These are phyloP conservation scores for Medicago arabica DNA, from an alignment of 306 rosid genomes.

Conservation along the genomic window DNA sequence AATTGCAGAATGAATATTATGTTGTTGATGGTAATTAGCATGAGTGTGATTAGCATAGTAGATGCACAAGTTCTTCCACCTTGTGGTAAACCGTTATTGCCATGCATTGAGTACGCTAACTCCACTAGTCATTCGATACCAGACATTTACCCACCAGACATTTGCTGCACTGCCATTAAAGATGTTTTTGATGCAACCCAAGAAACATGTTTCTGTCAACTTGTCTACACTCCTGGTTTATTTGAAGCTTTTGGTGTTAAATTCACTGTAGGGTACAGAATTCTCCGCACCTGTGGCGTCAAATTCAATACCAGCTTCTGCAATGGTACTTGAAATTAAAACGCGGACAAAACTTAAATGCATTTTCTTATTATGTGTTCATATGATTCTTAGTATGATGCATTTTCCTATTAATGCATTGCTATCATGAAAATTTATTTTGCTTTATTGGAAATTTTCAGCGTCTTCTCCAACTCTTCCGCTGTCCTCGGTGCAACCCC, in stretches of 20 bases:
- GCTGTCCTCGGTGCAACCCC: slow-evolving; percentile 18
- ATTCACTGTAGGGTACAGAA: slow-evolving; percentile 36
- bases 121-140: neutral
- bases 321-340: slow-evolving; percentile 29
- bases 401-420: neutral
- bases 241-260: slow-evolving; percentile 36
- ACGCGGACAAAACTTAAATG: too few species aligned
- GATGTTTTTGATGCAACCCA: slow-evolving; percentile 39
- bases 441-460: neutral
- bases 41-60: neutral
- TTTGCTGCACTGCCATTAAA: slow-evolving; percentile 61
- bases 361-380: too few species aligned
- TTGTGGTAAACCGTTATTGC: neutral
- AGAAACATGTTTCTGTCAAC: slow-evolving; percentile 58
- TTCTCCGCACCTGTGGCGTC: slow-evolving; percentile 56
- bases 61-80: neutral
- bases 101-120: slow-evolving; percentile 45
- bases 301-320: neutral
- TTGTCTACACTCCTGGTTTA: slow-evolving; percentile 41
- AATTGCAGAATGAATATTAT: neutral
- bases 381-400: neutral
- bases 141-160: slow-evolving; percentile 41
- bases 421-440: neutral
- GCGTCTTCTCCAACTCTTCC: slow-evolving; percentile 22
- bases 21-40: neutral